Conservation (phyloP, 83 land plant species). For the Picea abies region DNA sequence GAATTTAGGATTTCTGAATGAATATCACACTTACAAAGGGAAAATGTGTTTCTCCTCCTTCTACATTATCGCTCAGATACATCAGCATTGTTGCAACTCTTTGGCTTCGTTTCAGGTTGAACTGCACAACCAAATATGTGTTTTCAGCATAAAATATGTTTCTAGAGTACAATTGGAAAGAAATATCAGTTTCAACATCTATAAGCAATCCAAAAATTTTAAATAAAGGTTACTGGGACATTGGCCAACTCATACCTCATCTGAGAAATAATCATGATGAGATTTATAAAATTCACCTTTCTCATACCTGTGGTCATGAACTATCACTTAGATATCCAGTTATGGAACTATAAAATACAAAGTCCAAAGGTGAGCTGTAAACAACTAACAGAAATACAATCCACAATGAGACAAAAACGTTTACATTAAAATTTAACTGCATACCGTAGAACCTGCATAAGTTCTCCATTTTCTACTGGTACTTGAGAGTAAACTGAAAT, state of each 20-base stretch:
- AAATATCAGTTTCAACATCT: background rate
- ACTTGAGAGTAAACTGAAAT: conserved; percentile 91
- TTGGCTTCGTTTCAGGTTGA: conserved; percentile 91
- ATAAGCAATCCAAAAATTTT: background rate
- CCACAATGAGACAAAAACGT: background rate
- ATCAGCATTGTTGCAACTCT: conserved; percentile 97
- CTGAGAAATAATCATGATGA: conserved; percentile 96
- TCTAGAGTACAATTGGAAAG: background rate
- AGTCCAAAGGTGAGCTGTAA: background rate
- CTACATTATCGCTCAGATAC: conserved; percentile 83
- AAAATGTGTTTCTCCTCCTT: conserved; percentile 96
- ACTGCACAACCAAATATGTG: conserved; percentile 48
- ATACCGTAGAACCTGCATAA: conserved; percentile 89
- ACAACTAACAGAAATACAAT: background rate
- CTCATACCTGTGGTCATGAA: conserved; percentile 73
- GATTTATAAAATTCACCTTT: conserved; percentile 81
- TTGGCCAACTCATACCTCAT: conserved; percentile 46
- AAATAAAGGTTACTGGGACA: background rate
- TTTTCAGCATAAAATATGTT: background rate
- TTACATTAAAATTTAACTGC: conserved; percentile 15
- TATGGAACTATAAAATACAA: background rate
- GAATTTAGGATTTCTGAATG: too few relatives aligned
- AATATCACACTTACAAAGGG: conserved; percentile 61
- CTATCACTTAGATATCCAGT: conserved; percentile 8
- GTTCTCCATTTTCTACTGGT: conserved; percentile 97